These are phyloP conservation scores for Acanthamoeba divionensis DNA, from an alignment of 208 protist species.

Conservation along the genomic window DNA sequence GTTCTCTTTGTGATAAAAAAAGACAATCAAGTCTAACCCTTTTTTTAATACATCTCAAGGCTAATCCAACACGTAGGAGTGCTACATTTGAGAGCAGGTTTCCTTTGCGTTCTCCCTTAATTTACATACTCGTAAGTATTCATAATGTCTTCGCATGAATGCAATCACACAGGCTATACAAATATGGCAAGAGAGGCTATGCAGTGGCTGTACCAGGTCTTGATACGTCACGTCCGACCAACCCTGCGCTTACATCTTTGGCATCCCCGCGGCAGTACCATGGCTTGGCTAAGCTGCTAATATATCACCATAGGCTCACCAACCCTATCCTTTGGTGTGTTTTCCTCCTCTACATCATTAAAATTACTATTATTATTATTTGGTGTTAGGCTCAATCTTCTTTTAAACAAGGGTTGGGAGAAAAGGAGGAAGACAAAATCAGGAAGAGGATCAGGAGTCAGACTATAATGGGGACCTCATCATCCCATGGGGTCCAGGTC, in stretches of 20 bases:
- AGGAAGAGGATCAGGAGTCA: constrained; percentile 21
- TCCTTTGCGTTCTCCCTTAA: not conserved
- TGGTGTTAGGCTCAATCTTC: not conserved
- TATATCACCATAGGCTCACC: constrained; percentile 11
- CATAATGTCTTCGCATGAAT: not conserved
- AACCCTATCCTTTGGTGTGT: constrained; percentile 24
- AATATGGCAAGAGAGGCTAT: constrained; percentile 65
- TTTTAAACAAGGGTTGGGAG: not conserved
- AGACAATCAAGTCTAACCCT: not conserved
- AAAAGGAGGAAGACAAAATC: not conserved
- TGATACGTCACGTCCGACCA: not conserved
- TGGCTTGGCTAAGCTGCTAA: constrained; percentile 26
- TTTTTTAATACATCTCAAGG: not conserved
- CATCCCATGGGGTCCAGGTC: constrained; percentile 39
- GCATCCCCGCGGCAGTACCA: constrained; percentile 39
- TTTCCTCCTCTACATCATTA: no score
- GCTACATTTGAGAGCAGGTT: no score
- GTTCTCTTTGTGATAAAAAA: constrained; percentile 68
- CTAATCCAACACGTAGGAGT: not conserved
- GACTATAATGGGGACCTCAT: constrained; percentile 30
- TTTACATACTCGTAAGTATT: not conserved
- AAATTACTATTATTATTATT: not conserved
- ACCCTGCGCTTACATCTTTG: not conserved
- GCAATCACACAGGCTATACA: constrained; percentile 56
- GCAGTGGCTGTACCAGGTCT: constrained; percentile 22